Evolutionary conservation across 768 basidiomycete genomes (phyloP).

Genomic region (Mrakia hoshinonis): DNA sequence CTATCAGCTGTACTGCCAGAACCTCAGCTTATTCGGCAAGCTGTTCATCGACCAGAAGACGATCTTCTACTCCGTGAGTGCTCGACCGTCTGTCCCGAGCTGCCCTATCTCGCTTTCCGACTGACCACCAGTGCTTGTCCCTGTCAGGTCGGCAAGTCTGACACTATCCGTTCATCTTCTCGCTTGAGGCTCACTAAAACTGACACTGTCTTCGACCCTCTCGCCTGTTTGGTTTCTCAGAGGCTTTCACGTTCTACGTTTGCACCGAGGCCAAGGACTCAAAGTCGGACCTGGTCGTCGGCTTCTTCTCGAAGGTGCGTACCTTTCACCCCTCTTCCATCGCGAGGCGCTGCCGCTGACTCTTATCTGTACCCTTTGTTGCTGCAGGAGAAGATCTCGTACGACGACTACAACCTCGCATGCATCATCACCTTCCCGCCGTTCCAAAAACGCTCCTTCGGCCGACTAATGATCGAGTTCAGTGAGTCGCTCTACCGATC

Average conservation of each 20-base stretch:
- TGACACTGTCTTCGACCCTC: not conserved
- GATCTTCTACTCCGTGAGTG: slow-evolving; percentile 51
- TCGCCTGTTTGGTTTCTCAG: slow-evolving; percentile 16
- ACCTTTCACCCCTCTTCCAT: not conserved
- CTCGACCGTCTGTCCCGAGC: not conserved
- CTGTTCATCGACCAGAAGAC: slow-evolving; percentile 99
- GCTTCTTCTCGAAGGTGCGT: slow-evolving; percentile 60
- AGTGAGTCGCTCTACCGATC: slow-evolving; percentile 48
- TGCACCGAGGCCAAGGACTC: slow-evolving; percentile 69
- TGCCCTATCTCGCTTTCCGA: not conserved
- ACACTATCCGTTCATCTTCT: not conserved
- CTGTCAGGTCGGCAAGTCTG: slow-evolving; percentile 15
- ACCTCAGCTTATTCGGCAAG: slow-evolving; percentile 89
- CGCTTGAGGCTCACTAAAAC: too few relatives aligned
- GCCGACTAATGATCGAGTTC: slow-evolving; percentile 95
- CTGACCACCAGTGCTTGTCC: not conserved
- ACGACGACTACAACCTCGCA: slow-evolving; percentile 94
- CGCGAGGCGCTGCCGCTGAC: not conserved
- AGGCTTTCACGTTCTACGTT: slow-evolving; percentile 73
- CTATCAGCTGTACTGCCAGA: slow-evolving; percentile 84
- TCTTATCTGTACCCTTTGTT: not conserved
- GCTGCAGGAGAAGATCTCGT: slow-evolving; percentile 80
- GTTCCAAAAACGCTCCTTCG: slow-evolving; percentile 78
- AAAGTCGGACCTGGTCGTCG: slow-evolving; percentile 68
- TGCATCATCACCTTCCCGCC: slow-evolving; percentile 94